Conservation (phyloP, 768 basidiomycete species). For the Mycena belliarum region DNA sequence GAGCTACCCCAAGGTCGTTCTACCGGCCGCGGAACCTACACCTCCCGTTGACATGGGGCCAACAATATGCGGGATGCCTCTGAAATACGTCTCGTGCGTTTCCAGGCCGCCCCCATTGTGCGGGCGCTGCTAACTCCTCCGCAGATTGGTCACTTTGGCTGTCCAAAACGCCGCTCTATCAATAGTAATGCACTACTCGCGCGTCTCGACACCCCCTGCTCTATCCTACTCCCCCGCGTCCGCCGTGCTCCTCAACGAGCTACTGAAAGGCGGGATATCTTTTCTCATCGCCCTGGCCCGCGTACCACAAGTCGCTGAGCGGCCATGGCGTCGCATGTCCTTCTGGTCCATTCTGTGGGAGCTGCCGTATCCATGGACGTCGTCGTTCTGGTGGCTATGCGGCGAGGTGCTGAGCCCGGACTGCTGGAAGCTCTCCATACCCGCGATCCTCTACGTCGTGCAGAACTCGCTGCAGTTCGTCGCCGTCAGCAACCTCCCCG, state of each 20-base stretch:
- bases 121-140: slow-evolving; percentile 5
- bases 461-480: slow-evolving; percentile 98
- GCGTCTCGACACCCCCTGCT: slow-evolving; percentile 77
- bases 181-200: slow-evolving; percentile 99
- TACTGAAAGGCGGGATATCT: slow-evolving; percentile 92
- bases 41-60: slow-evolving; percentile 40
- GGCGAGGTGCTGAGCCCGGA: slow-evolving; percentile 84
- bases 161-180: slow-evolving; percentile 95
- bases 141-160: slow-evolving; percentile 70
- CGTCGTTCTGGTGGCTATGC: slow-evolving; percentile 57
- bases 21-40: slow-evolving; percentile 33
- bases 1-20: slow-evolving; percentile 41
- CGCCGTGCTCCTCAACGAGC: slow-evolving; percentile 92
- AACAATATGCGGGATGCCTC: slow-evolving; percentile 66
- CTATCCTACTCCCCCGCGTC: slow-evolving; percentile 90
- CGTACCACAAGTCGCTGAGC: slow-evolving; percentile 44
- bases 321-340: slow-evolving; percentile 43
- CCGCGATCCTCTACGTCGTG: slow-evolving; percentile 90
- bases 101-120: background rate
- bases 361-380: slow-evolving; percentile 46
- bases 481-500: slow-evolving; percentile 91
- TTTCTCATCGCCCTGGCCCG: slow-evolving; percentile 77
- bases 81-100: slow-evolving; percentile 82
- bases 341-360: slow-evolving; percentile 36
- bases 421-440: slow-evolving; percentile 98